Conservation (phyloP, 2,329 filamentous ascomycete genomes). For the Ophiostoma angusticollis region DNA sequence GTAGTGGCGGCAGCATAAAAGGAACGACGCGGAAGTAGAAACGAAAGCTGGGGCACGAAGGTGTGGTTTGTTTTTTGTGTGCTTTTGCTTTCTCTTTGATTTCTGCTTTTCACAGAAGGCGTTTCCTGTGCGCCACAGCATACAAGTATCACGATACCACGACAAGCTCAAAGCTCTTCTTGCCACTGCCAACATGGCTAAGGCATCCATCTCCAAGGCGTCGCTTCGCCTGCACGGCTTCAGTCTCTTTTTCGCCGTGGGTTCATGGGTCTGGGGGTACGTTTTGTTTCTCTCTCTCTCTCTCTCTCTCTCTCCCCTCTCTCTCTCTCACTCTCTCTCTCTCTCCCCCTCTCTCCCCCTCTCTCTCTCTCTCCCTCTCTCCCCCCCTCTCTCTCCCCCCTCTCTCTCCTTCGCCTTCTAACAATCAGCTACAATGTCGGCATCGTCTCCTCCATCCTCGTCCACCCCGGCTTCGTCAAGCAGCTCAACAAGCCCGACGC, state of each 20-base stretch:
- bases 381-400: no score
- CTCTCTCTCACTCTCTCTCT: neutral
- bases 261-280: constrained; percentile 44
- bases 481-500: constrained; percentile 32
- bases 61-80: no score
- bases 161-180: neutral
- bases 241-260: constrained; percentile 41
- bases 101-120: no score
- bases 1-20: no score
- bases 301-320: neutral
- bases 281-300: constrained; percentile 10
- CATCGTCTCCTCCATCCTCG: constrained; percentile 41
- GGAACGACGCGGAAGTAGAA: no score
- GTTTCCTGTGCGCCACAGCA: no score
- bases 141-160: no score
- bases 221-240: constrained; percentile 30
- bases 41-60: no score
- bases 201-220: constrained; percentile 22
- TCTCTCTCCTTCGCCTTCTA: neutral
- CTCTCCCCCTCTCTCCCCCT: constrained; percentile 1
- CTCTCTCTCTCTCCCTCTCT: no score
- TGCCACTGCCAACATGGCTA: neutral
- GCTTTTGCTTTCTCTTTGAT: neutral
- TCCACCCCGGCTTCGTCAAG: constrained; percentile 40
- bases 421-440: constrained; percentile 46